Conservation (phyloP, 139 green algal genomes). For the Nannochloris sp. region DNA sequence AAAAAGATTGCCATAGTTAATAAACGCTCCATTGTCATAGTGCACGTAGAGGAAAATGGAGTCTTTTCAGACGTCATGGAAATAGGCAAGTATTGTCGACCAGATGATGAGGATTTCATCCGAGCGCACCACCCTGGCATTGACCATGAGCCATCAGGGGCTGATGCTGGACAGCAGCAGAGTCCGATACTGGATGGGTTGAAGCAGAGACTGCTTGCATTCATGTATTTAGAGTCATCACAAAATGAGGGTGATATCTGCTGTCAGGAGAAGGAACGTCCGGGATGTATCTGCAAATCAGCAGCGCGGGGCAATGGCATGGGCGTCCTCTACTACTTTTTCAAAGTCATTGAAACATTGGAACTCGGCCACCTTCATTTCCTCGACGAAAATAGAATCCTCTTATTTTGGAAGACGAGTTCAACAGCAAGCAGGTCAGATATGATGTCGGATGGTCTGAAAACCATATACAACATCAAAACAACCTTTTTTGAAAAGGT, state of each 20-base stretch:
- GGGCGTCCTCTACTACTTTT: constrained; percentile 11
- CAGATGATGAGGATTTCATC: constrained; percentile 5
- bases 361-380: background rate
- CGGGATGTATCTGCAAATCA: background rate
- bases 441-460: background rate
- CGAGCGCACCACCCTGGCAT: background rate
- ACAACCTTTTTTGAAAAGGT: background rate
- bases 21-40: background rate
- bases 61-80: constrained; percentile 7
- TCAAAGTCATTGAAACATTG: background rate
- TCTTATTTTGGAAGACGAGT: background rate
- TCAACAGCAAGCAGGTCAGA: background rate
- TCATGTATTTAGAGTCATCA: constrained; percentile 14
- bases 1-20: constrained; percentile 21
- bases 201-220: constrained; percentile 26
- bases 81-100: constrained; percentile 19
- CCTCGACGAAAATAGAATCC: background rate
- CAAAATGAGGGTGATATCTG: background rate
- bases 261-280: background rate
- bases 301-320: background rate
- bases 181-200: constrained; percentile 10
- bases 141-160: constrained; percentile 27
- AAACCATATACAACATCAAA: constrained; percentile 5
- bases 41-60: background rate
- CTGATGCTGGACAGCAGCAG: background rate